Evolutionary conservation across 495 filamentous ascomycete species (phyloP), one percentile per base, ranked within the genome.

Genomic region (Penicillium parvum): DNA sequence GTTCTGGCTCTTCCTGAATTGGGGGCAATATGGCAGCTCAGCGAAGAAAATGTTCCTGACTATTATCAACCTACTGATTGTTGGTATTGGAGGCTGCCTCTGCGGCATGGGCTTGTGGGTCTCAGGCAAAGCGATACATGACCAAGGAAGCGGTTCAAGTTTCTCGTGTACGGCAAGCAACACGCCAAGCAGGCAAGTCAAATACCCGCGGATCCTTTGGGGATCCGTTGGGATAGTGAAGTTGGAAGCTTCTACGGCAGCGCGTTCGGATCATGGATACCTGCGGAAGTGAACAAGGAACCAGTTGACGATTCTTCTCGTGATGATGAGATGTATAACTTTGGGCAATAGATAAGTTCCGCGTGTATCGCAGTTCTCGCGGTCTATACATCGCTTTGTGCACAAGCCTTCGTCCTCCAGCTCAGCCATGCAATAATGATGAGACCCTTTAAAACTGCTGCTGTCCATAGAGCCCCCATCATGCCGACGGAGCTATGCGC

Each of bases 391-490:
- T n/a, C n/a, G n/a, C n/a, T n/a, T n/a, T n/a, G n/a, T n/a, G n/a
- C n/a, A 30, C 11, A 5, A 3, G 12, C 28, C 16, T 30, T 30
- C 5, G 28, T 32, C 15, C 44, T 39, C 82, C 82, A 85, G 3
- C 73, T 32, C 11, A 78, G 37, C 82, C 81, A 85, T 2, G 70
- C 63, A 9, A 72, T 15, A 4, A 79, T 57, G 15, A 79, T 70
- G 8, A 65, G 20, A 2, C 64, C 53, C 59, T 86, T 86, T 22
- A 84, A 40, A 0, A 53, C 56, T 0, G 74, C 70, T 5, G 81
- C 79, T 12, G 72, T 71, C 83, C 83, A 88, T 39, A 88, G 53
- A 4, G 79, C 79, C 0, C 79, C 82, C 14, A 75, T 73, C 25
- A 83, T 58, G 0, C 83, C 83, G 17, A 76, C 44, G 4, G 54